These are phyloP conservation scores for Salix caprea DNA, from an alignment of 345 rosid genomes.

Conservation along the genomic window DNA sequence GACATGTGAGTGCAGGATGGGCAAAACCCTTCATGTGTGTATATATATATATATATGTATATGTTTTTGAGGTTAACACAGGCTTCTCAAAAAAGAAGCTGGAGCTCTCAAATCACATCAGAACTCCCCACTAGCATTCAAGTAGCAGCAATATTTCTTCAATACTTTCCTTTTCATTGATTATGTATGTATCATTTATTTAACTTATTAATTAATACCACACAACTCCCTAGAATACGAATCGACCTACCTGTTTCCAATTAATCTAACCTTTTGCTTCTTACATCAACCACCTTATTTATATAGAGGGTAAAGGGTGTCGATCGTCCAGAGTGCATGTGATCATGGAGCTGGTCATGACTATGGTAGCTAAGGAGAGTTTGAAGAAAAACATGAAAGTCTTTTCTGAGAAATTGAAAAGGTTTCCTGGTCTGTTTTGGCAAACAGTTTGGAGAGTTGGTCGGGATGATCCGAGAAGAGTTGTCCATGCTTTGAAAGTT, in stretches of 20 bases:
- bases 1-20: conserved; percentile 30
- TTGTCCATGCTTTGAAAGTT: conserved; percentile 74
- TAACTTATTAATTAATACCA: neutral
- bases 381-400: conserved; percentile 24
- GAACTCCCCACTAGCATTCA: conserved; percentile 13
- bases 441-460: conserved; percentile 45
- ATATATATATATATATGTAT: conserved; percentile 1
- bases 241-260: neutral
- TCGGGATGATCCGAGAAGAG: conserved; percentile 69
- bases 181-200: neutral
- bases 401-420: conserved; percentile 31
- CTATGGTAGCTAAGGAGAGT: neutral
- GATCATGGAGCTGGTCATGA: conserved; percentile 12
- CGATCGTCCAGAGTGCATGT: neutral
- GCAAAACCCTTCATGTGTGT: conserved; percentile 15
- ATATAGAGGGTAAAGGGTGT: neutral
- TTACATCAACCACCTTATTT: neutral
- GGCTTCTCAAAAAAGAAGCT: neutral
- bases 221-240: conserved; percentile 4
- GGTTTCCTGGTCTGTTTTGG: conserved; percentile 25
- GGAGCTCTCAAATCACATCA: conserved; percentile 17
- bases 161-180: neutral
- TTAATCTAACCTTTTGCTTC: neutral
- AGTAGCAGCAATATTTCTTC: neutral
- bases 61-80: conserved; percentile 13